Percentiles rank a stretch among this genome's conserved stretches.
These are phyloP conservation scores for Colletotrichum sp. DNA, from an alignment of 2,329 filamentous ascomycete species.

Conservation along the genomic window DNA sequence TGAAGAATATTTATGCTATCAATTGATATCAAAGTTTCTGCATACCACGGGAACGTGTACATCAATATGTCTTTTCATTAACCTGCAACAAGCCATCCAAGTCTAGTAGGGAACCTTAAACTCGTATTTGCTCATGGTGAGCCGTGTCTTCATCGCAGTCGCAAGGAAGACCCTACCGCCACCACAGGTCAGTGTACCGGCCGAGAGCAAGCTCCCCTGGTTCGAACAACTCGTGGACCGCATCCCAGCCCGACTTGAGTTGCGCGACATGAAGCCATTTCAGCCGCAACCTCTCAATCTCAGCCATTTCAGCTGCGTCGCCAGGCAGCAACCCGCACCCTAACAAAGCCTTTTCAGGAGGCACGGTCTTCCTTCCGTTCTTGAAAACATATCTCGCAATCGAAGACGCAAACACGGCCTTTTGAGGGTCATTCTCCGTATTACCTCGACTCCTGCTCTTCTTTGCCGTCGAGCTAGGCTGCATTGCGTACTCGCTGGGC, in stretches of 20 bases:
- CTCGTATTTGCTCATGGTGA: neutral
- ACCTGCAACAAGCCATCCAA: neutral
- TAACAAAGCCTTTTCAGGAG: conserved; percentile 76
- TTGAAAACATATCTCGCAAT: conserved; percentile 85
- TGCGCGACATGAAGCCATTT: neutral
- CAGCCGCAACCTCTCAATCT: neutral
- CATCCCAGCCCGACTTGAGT: conserved; percentile 2
- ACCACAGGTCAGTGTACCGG: conserved; percentile 1
- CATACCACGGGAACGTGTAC: neutral
- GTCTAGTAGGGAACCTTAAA: neutral
- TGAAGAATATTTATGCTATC: neutral
- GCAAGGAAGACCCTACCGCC: neutral
- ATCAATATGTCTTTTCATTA: neutral
- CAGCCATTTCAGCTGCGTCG: neutral
- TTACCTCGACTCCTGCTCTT: neutral
- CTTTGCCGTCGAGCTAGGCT: conserved; percentile 8
- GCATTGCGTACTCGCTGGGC: conserved; percentile 54
- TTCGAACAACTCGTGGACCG: neutral
- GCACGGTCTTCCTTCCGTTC: conserved; percentile 80
- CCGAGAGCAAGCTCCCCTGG: neutral
- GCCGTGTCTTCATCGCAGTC: neutral
- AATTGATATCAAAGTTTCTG: neutral
- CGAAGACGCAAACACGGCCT: conserved; percentile 72
- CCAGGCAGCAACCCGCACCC: conserved; percentile 76
- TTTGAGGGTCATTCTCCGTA: conserved; percentile 50